A percentile compares a stretch with the other conserved stretches of the same genome.
These are phyloP conservation scores for Neurospora africana DNA, from an alignment of 495 filamentous ascomycete genomes.

Conservation along the genomic window DNA sequence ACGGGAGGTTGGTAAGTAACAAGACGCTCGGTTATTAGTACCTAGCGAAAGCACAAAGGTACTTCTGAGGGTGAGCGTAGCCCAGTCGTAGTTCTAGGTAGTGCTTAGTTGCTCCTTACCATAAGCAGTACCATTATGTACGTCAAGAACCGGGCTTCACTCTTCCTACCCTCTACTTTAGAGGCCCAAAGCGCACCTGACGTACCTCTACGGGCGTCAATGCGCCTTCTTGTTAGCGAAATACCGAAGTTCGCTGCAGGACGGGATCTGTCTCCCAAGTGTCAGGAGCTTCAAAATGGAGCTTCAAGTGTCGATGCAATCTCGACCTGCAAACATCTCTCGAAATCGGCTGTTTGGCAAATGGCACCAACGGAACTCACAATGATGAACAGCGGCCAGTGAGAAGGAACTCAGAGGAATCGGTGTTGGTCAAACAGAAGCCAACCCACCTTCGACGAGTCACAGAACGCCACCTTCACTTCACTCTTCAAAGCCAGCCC, in stretches of 20 bases:
- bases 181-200: background rate
- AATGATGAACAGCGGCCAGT: background rate
- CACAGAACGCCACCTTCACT: background rate
- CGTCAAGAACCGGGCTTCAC: background rate
- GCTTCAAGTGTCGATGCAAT: background rate
- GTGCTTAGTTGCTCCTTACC: background rate
- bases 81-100: background rate
- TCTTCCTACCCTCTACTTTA: background rate
- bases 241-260: background rate
- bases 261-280: background rate
- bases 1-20: background rate
- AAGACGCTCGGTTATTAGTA: background rate
- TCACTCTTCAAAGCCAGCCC: background rate
- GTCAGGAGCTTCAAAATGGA: background rate
- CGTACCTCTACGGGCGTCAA: background rate
- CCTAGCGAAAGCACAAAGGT: background rate
- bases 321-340: background rate
- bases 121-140: background rate
- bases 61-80: background rate
- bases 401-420: background rate
- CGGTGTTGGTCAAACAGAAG: background rate
- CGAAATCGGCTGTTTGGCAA: background rate
- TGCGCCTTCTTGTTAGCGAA: background rate
- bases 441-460: background rate
- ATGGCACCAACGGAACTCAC: background rate